Evolutionary conservation across 73 alveolate species (phyloP), one percentile per base, ranked within the genome.

Genomic region (Vitrella brassicaformis): DNA sequence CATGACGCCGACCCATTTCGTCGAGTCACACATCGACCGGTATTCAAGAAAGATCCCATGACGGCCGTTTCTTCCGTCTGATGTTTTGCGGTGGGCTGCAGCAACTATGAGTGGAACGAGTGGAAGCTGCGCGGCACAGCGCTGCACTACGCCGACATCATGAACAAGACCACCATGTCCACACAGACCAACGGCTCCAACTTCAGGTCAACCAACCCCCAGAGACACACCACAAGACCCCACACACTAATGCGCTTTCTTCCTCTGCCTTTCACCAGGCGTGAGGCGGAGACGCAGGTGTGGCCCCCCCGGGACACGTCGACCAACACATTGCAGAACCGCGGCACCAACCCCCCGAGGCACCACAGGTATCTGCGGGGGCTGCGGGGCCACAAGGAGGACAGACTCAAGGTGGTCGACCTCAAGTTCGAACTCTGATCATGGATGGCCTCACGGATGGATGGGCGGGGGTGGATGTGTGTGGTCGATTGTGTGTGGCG

Each of bases 61-160:
- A 8, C 14, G 56, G n/a, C n/a, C 14, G 56, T 39, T 14, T 39
- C 56, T 39, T 8, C 14, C 4, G 56, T 39, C 56, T 39, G 56
- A 39, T 14, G 4, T 39, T 14, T 39, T 39, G 22, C 56, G 22
- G 56, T 39, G 22, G 22, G 4, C 14, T 39, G 56, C 56, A 39
- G 98, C 28, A 92, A 92, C 75, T 95, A 95, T 80, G 94, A 90
- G 78, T 95, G 99, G 98, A 95, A 95, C 81, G 99, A 95, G 86
- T 95, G 99, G 99, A 98, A 94, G 64, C 86, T 93, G 71, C 86
- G 94, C 66, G 85, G 86, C 83, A 86, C 90, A 87, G 99, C 99
- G 68, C 90, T 95, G 56, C 91, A 95, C 85, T 87, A 92, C 94
- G 99, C 99, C 14, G 91, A 95, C 87, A 95, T 95, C 30, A 91